Percentiles rank a stretch among this genome's conserved stretches.
These are phyloP conservation scores for Suillus spraguei DNA, from an alignment of 768 basidiomycete species.

Conservation along the genomic window DNA sequence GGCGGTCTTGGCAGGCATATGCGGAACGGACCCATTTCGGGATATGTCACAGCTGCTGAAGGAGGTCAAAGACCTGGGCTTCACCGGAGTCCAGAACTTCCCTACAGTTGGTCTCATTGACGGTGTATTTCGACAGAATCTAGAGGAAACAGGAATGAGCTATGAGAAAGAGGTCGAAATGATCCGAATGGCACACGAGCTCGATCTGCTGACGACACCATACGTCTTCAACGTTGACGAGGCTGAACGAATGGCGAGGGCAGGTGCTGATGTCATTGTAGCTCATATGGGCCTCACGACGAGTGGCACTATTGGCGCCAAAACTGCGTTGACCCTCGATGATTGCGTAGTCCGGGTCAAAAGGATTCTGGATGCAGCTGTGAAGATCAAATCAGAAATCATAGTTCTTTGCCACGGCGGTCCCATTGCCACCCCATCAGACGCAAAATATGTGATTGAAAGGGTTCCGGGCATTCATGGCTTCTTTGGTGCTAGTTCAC, in stretches of 20 bases:
- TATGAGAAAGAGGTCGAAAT: slow-evolving; percentile 35
- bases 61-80: slow-evolving; percentile 29
- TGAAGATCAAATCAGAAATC: slow-evolving; percentile 19
- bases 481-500: slow-evolving; percentile 32
- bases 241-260: slow-evolving; percentile 26
- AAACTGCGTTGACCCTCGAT: slow-evolving; percentile 24
- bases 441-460: slow-evolving; percentile 24
- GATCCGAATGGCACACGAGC: slow-evolving; percentile 26
- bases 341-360: slow-evolving; percentile 25
- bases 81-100: slow-evolving; percentile 32
- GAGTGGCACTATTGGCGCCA: slow-evolving; percentile 28
- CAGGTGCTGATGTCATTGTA: slow-evolving; percentile 29
- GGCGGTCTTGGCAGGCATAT: slow-evolving; percentile 30
- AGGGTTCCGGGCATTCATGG: slow-evolving; percentile 22
- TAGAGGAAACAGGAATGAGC: slow-evolving; percentile 33
- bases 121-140: slow-evolving; percentile 29
- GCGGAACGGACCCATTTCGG: slow-evolving; percentile 32
- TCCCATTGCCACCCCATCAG: slow-evolving; percentile 27
- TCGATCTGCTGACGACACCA: slow-evolving; percentile 29
- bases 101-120: slow-evolving; percentile 32
- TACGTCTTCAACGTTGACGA: slow-evolving; percentile 32
- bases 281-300: slow-evolving; percentile 34
- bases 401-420: slow-evolving; percentile 29
- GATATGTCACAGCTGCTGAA: slow-evolving; percentile 26
- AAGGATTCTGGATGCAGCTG: slow-evolving; percentile 22